phyloP scores from a whole-genome alignment of 805 yeast genomes.

The Candida glaebosa region DNA sequence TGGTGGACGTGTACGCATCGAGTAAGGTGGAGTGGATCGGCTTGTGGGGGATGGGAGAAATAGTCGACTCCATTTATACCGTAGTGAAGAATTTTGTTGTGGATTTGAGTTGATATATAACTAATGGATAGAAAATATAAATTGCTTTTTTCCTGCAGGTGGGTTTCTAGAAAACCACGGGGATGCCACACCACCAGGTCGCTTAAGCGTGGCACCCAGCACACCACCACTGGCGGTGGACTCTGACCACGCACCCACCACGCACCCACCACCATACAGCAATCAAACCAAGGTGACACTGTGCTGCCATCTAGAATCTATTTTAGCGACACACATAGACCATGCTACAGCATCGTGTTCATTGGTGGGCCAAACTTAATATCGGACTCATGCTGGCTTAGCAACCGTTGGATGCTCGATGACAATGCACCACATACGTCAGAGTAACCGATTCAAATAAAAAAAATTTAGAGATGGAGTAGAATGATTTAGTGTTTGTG shows the following conservation, averaged over 20 bases:
- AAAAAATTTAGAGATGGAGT: too few species aligned
- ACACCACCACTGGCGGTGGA: neutral
- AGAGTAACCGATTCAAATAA: too few species aligned
- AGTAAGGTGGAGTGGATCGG: conserved; percentile 1
- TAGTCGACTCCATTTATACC: neutral
- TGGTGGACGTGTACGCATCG: conserved; percentile 3
- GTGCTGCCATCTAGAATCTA: neutral
- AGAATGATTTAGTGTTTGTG: too few species aligned
- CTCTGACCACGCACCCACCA: neutral
- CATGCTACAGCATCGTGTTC: neutral
- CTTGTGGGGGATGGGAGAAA: conserved; percentile 3
- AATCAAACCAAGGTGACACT: neutral
- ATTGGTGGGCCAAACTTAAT: neutral
- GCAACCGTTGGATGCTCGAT: neutral
- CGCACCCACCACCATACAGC: neutral
- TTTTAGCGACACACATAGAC: neutral
- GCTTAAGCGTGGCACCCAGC: neutral
- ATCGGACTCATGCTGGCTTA: neutral
- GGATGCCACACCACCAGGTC: too few species aligned
- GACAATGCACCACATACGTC: neutral
- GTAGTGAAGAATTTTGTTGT: neutral
- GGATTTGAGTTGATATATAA: neutral
- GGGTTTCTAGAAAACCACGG: neutral
- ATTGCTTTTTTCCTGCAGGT: neutral
- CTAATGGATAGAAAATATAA: neutral